Evolutionary conservation across 1,284 basidiomycete species (phyloP), one percentile per base, ranked within the genome.

Genomic region (Ustilago hordei): DNA sequence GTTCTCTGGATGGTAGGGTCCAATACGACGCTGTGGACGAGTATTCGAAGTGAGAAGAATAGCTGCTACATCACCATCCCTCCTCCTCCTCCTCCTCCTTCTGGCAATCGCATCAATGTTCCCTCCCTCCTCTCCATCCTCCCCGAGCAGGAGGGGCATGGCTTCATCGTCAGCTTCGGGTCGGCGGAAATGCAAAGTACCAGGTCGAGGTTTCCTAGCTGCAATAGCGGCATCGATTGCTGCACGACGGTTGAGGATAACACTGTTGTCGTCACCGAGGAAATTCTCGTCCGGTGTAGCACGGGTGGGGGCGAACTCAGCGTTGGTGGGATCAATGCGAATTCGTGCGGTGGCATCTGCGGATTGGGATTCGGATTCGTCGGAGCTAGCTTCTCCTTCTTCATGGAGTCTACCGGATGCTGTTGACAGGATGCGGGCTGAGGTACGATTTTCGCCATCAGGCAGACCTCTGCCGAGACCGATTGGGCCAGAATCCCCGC

Each of bases 201-300:
- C 75, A 0, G 75, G 69, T 11, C 75, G 65, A 53, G 63, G 54
- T 39, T 52, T 62, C n/a, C 39, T 54, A 2, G 66, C 64, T 9
- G 70, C 75, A 38, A 78, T 54, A 6, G 70, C 70, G 2, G 65
- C 70, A 23, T 78, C 75, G 43, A 53, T 7, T 1, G 68, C 75
- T 6, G 71, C 71, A 39, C 75, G 41, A 8, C 67, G 67, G 17
- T 66, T 54, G 9, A 64, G 56, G 12, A 78, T 17, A 15, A 50
- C 65, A 15, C 47, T 38, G 48, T 78, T 65, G 12, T 78, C 68
- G 48, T 78, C 75, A 36, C 75, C 71, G 31, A 68, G 60, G 32
- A 78, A 78, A 8, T 64, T 23, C 4, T 57, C 59, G 35, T 70
- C 69, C 1, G 74, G 69, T 32, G 68, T 72, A 32, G 69, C 58